Conservation (phyloP, 2,329 filamentous ascomycete genomes). For the Sclerotiophoma versabilis region DNA sequence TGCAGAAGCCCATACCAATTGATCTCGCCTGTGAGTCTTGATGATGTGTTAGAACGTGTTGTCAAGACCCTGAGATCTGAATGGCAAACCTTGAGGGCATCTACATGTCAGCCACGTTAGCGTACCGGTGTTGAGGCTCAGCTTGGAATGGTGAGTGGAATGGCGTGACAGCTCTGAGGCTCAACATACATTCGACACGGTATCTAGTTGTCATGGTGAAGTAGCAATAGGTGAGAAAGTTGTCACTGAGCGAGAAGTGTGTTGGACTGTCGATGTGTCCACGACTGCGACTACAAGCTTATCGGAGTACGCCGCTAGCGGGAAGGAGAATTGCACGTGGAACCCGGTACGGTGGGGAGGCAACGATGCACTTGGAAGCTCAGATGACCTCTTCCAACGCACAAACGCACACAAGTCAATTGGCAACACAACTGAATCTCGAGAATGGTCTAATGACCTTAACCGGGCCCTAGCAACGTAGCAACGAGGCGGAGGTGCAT, state of each 20-base stretch:
- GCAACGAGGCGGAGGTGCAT: slow-evolving; percentile 6
- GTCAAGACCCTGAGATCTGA: slow-evolving; percentile 11
- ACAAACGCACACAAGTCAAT: background rate
- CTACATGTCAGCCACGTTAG: slow-evolving; percentile 49
- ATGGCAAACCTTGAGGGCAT: slow-evolving; percentile 66
- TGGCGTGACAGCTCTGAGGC: background rate
- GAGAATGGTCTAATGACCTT: background rate
- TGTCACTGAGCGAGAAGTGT: slow-evolving; percentile 8
- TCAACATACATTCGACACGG: slow-evolving; percentile 50
- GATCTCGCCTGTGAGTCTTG: slow-evolving; percentile 88
- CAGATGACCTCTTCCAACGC: background rate
- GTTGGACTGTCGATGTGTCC: slow-evolving; percentile 28
- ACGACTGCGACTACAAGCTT: slow-evolving; percentile 29
- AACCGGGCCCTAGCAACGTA: background rate
- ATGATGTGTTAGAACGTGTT: slow-evolving; percentile 18
- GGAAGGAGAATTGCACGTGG: slow-evolving; percentile 28
- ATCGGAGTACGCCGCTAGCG: slow-evolving; percentile 33
- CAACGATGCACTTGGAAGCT: background rate
- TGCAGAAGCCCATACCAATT: slow-evolving; percentile 72
- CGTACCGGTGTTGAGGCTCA: slow-evolving; percentile 5
- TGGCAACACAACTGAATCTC: background rate
- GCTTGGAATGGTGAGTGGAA: slow-evolving; percentile 5
- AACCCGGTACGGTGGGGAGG: slow-evolving; percentile 13
- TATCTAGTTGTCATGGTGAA: slow-evolving; percentile 52
- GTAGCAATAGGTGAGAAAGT: background rate